Evolutionary conservation across 1,284 basidiomycete genomes (phyloP), one percentile per base, ranked within the genome.

Genomic region (Ceratobasidium sp.): DNA sequence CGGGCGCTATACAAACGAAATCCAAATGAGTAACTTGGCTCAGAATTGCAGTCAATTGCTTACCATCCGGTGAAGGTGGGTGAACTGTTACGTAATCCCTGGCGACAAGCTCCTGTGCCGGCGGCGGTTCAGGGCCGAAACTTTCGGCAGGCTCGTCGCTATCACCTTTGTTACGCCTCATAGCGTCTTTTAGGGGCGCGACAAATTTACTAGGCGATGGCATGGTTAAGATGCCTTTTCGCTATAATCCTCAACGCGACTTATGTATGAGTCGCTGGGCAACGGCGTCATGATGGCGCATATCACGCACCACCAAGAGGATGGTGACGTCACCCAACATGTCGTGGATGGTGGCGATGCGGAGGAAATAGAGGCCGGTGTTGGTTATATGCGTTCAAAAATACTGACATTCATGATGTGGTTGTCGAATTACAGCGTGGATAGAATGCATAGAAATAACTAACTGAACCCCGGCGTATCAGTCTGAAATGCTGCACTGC

Each of bases 231-330:
- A 9, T 16, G 7, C 21, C 23, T 2, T 9, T 14, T 30, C 21
- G n/a, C 14, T 30, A 52, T 25, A 8, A 44, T 29, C 29, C n/a
- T 33, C 39, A 2, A 19, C 11, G 11, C 21, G 9, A 33, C 49
- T 64, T 53, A 64, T 64, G n/a, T 53, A 64, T 53, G 59, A 21
- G 33, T n/a, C n/a, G n/a, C n/a, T n/a, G n/a, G n/a, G n/a, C n/a
- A n/a, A n/a, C n/a, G n/a, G n/a, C n/a, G 33, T 36, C 33, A 36
- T 36, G 33, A 36, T 36, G 4, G 33, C 33, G 11, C n/a, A n/a
- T n/a, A n/a, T n/a, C n/a, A n/a, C n/a, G 33, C 44, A 44, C 44
- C 23, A 21, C 27, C n/a, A 33, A 47, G n/a, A n/a, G n/a, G n/a
- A 41, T 33, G 42, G 42, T 42, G 33, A 36, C 33, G 33, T 36